Conservation (phyloP, 352 stramenopile species). For the Phytophthora colocasiae region DNA sequence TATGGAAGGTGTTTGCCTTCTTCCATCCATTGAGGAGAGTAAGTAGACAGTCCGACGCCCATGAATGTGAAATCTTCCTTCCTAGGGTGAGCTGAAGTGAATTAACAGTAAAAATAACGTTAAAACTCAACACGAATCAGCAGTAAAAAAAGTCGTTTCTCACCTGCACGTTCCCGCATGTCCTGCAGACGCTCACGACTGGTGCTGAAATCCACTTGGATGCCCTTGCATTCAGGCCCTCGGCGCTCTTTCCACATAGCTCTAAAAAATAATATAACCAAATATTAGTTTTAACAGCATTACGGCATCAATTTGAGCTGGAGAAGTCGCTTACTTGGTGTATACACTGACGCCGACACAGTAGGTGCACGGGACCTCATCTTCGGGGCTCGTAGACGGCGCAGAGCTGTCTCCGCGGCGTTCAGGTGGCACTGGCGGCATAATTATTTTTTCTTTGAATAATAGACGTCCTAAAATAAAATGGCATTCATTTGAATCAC, state of each 20-base stretch:
- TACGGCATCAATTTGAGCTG: not conserved
- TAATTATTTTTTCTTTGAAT: not conserved
- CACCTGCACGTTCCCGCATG: conserved; percentile 54
- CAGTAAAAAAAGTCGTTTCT: conserved; percentile 2
- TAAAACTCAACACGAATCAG: conserved; percentile 7
- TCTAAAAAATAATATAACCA: conserved; percentile 28
- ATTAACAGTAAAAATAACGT: conserved; percentile 12
- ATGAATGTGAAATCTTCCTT: conserved; percentile 67
- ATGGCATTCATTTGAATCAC: too few species aligned
- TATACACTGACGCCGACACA: conserved; percentile 75
- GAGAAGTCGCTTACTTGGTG: conserved; percentile 52
- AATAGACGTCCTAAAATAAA: too few species aligned
- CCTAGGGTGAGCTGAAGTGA: conserved; percentile 41
- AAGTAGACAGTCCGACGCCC: conserved; percentile 67
- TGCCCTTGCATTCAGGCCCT: conserved; percentile 59
- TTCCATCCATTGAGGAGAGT: conserved; percentile 66
- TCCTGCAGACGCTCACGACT: conserved; percentile 56
- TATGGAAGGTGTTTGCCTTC: conserved; percentile 61
- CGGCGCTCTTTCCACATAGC: conserved; percentile 63
- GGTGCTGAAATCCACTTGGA: conserved; percentile 51
- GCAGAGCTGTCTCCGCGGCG: conserved; percentile 22
- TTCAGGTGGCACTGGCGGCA: conserved; percentile 36
- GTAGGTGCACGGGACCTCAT: conserved; percentile 48
- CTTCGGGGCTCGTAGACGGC: conserved; percentile 3
- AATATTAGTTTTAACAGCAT: not conserved